These are phyloP conservation scores for Fusarium sp. DNA, from an alignment of 2,329 filamentous ascomycete species.

Conservation along the genomic window DNA sequence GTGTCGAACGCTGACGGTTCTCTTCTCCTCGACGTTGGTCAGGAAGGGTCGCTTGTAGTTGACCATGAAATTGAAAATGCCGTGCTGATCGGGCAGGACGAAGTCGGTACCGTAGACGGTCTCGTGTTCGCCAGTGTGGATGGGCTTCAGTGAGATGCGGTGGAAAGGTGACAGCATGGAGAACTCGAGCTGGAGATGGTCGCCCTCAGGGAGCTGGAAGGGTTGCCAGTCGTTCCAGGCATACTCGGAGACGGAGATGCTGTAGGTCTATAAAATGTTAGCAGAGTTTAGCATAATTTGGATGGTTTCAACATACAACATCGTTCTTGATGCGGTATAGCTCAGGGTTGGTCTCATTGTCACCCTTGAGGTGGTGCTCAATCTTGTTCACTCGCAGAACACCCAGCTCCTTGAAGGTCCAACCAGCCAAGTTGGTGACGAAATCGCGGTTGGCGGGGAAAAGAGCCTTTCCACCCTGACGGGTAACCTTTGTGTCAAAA, in stretches of 20 bases:
- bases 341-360: slow-evolving; percentile 76
- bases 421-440: slow-evolving; percentile 85
- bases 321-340: slow-evolving; percentile 98
- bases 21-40: slow-evolving; percentile 91
- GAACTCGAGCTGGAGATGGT: slow-evolving; percentile 93
- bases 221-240: slow-evolving; percentile 77
- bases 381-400: slow-evolving; percentile 87
- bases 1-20: slow-evolving; percentile 92
- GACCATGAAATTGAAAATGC: slow-evolving; percentile 97
- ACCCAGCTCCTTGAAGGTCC: slow-evolving; percentile 95
- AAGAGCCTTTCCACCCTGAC: slow-evolving; percentile 61
- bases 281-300: neutral
- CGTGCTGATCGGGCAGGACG: slow-evolving; percentile 93
- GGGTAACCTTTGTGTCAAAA: slow-evolving; percentile 84
- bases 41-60: slow-evolving; percentile 98
- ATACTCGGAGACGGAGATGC: slow-evolving; percentile 91
- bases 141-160: slow-evolving; percentile 77
- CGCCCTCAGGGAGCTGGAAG: slow-evolving; percentile 75
- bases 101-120: slow-evolving; percentile 82
- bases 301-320: slow-evolving; percentile 72
- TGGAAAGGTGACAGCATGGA: slow-evolving; percentile 99
- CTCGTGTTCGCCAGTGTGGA: slow-evolving; percentile 69
- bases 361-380: slow-evolving; percentile 75
- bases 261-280: slow-evolving; percentile 73
- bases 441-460: slow-evolving; percentile 86